Evolutionary conservation across 1,284 basidiomycete genomes (phyloP), one percentile per base, ranked within the genome.

Genomic region (Pseudozyma hubeiensis): DNA sequence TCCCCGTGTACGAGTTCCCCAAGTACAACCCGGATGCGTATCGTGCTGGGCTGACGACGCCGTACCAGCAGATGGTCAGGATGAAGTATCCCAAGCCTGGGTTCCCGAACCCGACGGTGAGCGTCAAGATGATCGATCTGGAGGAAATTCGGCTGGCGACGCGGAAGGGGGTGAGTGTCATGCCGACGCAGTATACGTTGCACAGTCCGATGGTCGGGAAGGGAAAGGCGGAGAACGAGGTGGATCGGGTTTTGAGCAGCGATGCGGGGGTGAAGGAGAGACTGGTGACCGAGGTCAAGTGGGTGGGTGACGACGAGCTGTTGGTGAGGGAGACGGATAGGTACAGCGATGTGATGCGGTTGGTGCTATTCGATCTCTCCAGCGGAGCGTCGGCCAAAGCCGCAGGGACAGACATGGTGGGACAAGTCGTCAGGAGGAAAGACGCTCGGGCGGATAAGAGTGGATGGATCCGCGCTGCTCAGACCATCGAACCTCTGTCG

Each of bases 1-100:
- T 99, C 0, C 90, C 91, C 49, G 91, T 92, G 79, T 99, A 90
- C 86, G 88, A 88, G 51, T 93, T 93, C 85, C 94, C 94, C 4
- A 88, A 97, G 54, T 98, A 96, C 86, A 98, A 97, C 81, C 79
- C 79, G 24, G 60, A 69, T 34, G 9, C 24, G 41, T 70, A 65
- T 39, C 29, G 46, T 9, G 53, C 77, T 2, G 79, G 79, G 4
- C 44, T 74, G 30, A 78, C 77, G 16, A 68, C 70, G 10, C 73
- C 79, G 24, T 82, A 82, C 44, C 70, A 69, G 35, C 40, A 54
- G 16, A 76, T 58, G 58, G 63, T 53, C n/a, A 40, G 69, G 53
- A 79, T 82, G 75, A 80, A 80, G 66, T 87, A 87, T 74, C 86
- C 87, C 34, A 87, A 88, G 84, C 94, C 95, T 11, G 96, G 95